Evolutionary conservation across 2,329 filamentous ascomycete genomes (phyloP).

Genomic region (Neofusicoccum cordaticola): DNA sequence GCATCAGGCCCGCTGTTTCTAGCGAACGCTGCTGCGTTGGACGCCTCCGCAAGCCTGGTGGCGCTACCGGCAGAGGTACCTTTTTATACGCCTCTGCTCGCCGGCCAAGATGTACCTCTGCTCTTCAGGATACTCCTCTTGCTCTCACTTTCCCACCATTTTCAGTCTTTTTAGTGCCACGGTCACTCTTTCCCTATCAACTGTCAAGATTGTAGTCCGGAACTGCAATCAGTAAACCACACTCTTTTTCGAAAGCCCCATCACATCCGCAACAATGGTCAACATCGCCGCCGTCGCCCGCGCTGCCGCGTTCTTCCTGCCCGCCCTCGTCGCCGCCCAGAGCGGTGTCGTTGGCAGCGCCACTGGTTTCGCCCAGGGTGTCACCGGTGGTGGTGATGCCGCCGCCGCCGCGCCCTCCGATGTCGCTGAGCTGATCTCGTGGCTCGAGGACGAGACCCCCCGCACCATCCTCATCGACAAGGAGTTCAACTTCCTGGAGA

Average conservation of each 20-base stretch:
- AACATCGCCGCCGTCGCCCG: conserved; percentile 1
- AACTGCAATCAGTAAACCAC: not conserved
- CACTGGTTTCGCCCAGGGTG: conserved; percentile 26
- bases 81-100: not conserved
- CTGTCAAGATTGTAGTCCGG: conserved; percentile 6
- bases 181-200: conserved; percentile 1
- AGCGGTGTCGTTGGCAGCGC: conserved; percentile 25
- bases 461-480: conserved; percentile 26
- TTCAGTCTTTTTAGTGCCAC: not conserved
- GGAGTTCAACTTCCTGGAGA: conserved; percentile 29
- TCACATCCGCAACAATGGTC: not conserved
- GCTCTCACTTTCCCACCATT: not conserved
- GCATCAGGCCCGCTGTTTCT: not conserved
- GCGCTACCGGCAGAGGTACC: not conserved
- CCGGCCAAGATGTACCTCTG: not conserved
- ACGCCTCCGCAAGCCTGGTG: not conserved
- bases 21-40: not conserved
- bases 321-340: conserved; percentile 7
- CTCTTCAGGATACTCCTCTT: not conserved
- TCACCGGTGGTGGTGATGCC: conserved; percentile 26
- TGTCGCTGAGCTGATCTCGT: conserved; percentile 22
- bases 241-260: not conserved
- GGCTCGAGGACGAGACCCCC: conserved; percentile 23
- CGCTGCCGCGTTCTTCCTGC: conserved; percentile 7
- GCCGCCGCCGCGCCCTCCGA: conserved; percentile 25